phyloP scores from a whole-genome alignment of 805 yeast species.

The Metahyphopichia silvanorum region DNA sequence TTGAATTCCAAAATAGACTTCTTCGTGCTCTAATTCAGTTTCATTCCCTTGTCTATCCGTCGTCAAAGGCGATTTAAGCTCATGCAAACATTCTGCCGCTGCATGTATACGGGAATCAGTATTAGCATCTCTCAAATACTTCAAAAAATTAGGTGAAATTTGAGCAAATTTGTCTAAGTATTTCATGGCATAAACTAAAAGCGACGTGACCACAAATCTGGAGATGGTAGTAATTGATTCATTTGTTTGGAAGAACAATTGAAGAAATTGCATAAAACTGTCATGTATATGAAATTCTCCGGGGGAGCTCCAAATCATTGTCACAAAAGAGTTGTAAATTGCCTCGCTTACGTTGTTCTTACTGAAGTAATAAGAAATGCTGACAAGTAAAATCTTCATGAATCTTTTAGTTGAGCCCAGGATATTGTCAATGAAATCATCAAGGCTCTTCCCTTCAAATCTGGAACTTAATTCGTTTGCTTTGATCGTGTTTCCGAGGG shows the following conservation, averaged over 20 bases:
- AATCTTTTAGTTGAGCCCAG: constrained; percentile 28
- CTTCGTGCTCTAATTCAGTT: neutral
- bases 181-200: too few species aligned
- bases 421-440: constrained; percentile 20
- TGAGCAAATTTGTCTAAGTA: constrained; percentile 11
- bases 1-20: constrained; percentile 13
- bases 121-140: neutral
- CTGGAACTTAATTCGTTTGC: constrained; percentile 61
- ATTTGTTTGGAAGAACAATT: constrained; percentile 42
- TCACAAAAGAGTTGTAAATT: neutral
- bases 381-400: constrained; percentile 29
- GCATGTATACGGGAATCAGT: neutral
- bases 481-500: constrained; percentile 48
- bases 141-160: neutral
- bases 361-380: neutral
- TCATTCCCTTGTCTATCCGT: too few species aligned
- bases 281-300: constrained; percentile 6
- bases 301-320: neutral
- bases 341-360: neutral
- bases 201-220: constrained; percentile 26
- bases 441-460: too few species aligned
- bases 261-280: constrained; percentile 35
- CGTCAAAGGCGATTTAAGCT: neutral
- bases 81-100: neutral
- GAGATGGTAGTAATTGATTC: constrained; percentile 39